Evolutionary conservation across 2,329 filamentous ascomycete genomes (phyloP).

Genomic region (Huntiella moniliformis): DNA sequence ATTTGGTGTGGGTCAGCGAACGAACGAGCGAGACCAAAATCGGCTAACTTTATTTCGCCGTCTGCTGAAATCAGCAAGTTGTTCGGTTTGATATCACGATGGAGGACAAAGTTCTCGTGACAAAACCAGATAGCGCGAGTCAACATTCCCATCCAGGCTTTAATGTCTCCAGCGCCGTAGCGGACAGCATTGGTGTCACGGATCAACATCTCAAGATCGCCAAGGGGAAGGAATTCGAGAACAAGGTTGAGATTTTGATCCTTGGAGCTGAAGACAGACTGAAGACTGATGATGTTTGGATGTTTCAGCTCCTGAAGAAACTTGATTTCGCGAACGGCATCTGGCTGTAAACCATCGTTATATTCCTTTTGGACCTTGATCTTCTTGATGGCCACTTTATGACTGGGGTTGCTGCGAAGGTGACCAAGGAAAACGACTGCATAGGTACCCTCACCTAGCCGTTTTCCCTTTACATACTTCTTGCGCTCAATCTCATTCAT

Average conservation of each 20-base stretch:
- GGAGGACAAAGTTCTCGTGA: constrained; percentile 81
- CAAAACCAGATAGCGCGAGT: constrained; percentile 86
- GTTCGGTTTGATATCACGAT: constrained; percentile 98
- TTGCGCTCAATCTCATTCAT: constrained; percentile 65
- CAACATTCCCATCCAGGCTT: constrained; percentile 98
- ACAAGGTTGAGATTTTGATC: constrained; percentile 94
- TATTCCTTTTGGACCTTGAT: constrained; percentile 77
- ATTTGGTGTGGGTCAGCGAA: constrained; percentile 74
- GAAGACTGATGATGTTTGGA: constrained; percentile 84
- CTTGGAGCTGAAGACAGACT: constrained; percentile 87
- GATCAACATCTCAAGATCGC: constrained; percentile 87
- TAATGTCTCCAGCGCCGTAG: constrained; percentile 80
- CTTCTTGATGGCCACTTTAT: constrained; percentile 80
- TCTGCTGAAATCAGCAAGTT: constrained; percentile 88
- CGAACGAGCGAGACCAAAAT: constrained; percentile 83
- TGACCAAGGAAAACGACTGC: constrained; percentile 87
- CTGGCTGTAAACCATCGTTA: constrained; percentile 79
- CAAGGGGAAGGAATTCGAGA: constrained; percentile 80
- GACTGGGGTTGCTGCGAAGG: constrained; percentile 49
- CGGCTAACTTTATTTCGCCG: constrained; percentile 84
- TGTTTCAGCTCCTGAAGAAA: constrained; percentile 87
- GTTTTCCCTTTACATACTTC: constrained; percentile 85
- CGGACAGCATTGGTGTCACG: constrained; percentile 60
- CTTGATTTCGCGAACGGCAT: constrained; percentile 89
- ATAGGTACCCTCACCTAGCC: constrained; percentile 91